Conservation (phyloP, 805 yeast species). For the Torulaspora maleeae region DNA sequence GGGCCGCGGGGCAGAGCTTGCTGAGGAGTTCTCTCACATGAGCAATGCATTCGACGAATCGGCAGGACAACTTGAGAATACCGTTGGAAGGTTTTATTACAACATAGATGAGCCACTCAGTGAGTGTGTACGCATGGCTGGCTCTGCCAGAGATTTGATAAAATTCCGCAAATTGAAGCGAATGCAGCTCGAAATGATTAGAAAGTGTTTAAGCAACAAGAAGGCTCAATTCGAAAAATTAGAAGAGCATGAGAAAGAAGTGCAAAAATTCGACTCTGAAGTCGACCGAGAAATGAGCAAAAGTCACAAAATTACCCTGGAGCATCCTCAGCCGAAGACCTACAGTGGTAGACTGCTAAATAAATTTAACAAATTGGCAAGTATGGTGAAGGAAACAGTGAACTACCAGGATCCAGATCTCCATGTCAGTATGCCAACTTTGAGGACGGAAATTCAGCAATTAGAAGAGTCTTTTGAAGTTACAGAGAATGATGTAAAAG, state of each 20-base stretch:
- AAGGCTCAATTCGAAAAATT: conserved; percentile 27
- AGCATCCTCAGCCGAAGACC: conserved; percentile 18
- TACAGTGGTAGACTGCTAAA: conserved; percentile 29
- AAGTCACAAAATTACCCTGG: conserved; percentile 21
- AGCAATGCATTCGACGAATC: conserved; percentile 30
- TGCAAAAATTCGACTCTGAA: conserved; percentile 23
- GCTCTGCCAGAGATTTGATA: conserved; percentile 30
- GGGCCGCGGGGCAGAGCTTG: conserved; percentile 25
- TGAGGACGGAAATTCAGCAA: conserved; percentile 26
- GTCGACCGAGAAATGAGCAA: conserved; percentile 23
- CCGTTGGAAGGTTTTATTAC: conserved; percentile 31
- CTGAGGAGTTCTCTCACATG: conserved; percentile 26
- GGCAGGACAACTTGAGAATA: conserved; percentile 22
- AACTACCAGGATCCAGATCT: conserved; percentile 33
- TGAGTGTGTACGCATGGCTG: conserved; percentile 32
- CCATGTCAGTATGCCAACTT: conserved; percentile 14
- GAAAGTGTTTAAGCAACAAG: conserved; percentile 22
- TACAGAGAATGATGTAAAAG: conserved; percentile 32
- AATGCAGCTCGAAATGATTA: conserved; percentile 30
- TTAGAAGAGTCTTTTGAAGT: conserved; percentile 23
- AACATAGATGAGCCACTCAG: conserved; percentile 33
- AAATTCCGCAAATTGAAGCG: conserved; percentile 31
- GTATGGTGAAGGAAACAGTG: conserved; percentile 32
- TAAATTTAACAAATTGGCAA: conserved; percentile 30
- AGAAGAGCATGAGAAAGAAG: conserved; percentile 24